Base-by-base conservation (phyloP, 2,329 filamentous ascomycete species). In the Fusarium staphyleae region DNA sequence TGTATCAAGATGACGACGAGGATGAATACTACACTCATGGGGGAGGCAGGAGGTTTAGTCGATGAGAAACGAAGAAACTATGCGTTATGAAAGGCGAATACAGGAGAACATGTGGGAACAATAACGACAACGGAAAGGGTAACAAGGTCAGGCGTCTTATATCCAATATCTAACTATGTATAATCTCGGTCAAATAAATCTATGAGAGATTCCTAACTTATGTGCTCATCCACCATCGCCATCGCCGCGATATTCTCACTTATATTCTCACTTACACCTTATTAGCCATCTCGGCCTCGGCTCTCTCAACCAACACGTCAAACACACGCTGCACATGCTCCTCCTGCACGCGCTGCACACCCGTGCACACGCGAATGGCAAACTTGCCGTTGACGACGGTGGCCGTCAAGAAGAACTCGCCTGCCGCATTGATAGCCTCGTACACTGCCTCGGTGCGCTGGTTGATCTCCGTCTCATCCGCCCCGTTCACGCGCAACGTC, bases 401-500 rank as follows among this genome's bases (percentile, higher is more conserved):
- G 34, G 86, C 88, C 0, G 92, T 97, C 18, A 97, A 76, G 73
- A 91, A 97, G 49, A 96, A 89, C 72, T 91, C 85, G 1, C 91
- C 91, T 7, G 82, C 77, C 3, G 78, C 77, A 66, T 96, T 93
- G 22, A 96, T 82, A 18, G 78, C 72, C 66, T 95, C 89, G 66
- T 90, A 93, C 11, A 96, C 83, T 48, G 81, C 80, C 72, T 88
- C 88, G 1, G 92, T 96, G 10, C 89, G 68, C 15, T 74, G 76
- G 63, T 95, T 91, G 11, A 83, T 80, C 53, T 82, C 79, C 48
- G 84, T 81, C 19, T 78, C 70, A 19, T 69, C 67, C 3, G 58
- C 55, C 4, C 78, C 80, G 15, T 45, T 50, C 10, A 93, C 75
- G 2, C 85, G 82, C 62, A 97, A 85, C 1, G 93, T 91, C 0